Conservation (phyloP, 2,329 filamentous ascomycete species). For the Cladophialophora chaetospira region DNA sequence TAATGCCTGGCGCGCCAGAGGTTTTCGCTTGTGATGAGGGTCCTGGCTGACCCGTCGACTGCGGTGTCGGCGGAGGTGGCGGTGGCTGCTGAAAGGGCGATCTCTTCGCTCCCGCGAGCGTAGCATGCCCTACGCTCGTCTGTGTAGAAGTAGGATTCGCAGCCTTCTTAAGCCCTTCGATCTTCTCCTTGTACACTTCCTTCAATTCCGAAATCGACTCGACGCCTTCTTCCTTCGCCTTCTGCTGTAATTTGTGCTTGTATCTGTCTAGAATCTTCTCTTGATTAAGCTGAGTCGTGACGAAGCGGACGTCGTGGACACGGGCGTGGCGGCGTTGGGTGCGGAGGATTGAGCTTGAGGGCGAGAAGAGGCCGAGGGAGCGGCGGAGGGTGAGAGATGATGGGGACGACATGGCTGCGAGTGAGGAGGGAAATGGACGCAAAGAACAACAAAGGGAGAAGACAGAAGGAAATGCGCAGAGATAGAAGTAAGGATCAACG, state of each 20-base stretch:
- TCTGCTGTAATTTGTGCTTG: constrained; percentile 77
- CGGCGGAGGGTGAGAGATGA: constrained; percentile 10
- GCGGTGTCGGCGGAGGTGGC: constrained; percentile 43
- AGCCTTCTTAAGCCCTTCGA: constrained; percentile 69
- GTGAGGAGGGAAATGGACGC: neutral
- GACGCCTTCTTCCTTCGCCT: constrained; percentile 74
- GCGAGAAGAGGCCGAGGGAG: neutral
- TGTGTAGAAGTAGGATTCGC: constrained; percentile 43
- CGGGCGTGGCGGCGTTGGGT: constrained; percentile 82
- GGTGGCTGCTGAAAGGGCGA: constrained; percentile 34
- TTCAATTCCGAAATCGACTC: constrained; percentile 64
- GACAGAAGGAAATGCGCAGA: neutral
- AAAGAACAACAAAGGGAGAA: neutral
- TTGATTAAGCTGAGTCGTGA: constrained; percentile 73
- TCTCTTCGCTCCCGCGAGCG: constrained; percentile 27
- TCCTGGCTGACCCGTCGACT: constrained; percentile 41
- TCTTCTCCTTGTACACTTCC: constrained; percentile 82
- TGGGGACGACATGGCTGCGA: constrained; percentile 8
- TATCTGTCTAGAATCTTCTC: constrained; percentile 80
- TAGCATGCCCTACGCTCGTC: constrained; percentile 45
- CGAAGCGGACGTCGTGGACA: constrained; percentile 87
- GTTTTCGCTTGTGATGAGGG: constrained; percentile 43
- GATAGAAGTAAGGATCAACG: too few relatives aligned
- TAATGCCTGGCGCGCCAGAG: constrained; percentile 52
- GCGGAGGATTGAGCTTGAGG: constrained; percentile 1